These are phyloP conservation scores for Metschnikowia cubensis DNA, from an alignment of 805 yeast genomes.

Conservation along the genomic window DNA sequence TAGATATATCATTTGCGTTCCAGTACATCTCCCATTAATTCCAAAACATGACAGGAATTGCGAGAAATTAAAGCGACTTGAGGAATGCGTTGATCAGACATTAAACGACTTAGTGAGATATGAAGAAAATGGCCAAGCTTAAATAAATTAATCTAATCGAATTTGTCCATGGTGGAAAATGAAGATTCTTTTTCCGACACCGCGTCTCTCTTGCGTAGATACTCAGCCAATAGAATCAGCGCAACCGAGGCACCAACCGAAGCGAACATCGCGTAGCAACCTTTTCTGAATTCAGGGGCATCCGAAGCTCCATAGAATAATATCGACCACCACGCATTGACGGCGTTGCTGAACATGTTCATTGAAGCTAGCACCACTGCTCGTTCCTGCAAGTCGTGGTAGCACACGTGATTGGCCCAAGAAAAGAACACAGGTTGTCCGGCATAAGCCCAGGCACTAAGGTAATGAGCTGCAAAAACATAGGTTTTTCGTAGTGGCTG, in stretches of 20 bases:
- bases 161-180: neutral
- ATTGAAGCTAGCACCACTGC: constrained; percentile 62
- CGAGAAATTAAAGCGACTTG: too few relatives aligned
- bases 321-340: constrained; percentile 63
- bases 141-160: neutral
- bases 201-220: constrained; percentile 28
- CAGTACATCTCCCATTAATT: constrained; percentile 81
- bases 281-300: constrained; percentile 49
- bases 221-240: constrained; percentile 39
- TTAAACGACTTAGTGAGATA: too few relatives aligned
- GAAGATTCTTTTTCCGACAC: neutral
- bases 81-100: too few relatives aligned
- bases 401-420: constrained; percentile 60
- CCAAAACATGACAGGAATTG: too few relatives aligned
- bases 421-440: constrained; percentile 60
- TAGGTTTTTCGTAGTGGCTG: constrained; percentile 33
- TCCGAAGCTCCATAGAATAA: constrained; percentile 49
- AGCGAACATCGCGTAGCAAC: constrained; percentile 55
- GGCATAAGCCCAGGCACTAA: constrained; percentile 52
- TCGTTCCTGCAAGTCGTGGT: constrained; percentile 58
- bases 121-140: too few relatives aligned
- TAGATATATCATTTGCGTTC: constrained; percentile 80
- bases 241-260: constrained; percentile 44
- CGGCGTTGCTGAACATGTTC: constrained; percentile 62
- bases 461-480: constrained; percentile 53